These are phyloP conservation scores for Candida ponderosae DNA, from an alignment of 805 yeast genomes.

Conservation along the genomic window DNA sequence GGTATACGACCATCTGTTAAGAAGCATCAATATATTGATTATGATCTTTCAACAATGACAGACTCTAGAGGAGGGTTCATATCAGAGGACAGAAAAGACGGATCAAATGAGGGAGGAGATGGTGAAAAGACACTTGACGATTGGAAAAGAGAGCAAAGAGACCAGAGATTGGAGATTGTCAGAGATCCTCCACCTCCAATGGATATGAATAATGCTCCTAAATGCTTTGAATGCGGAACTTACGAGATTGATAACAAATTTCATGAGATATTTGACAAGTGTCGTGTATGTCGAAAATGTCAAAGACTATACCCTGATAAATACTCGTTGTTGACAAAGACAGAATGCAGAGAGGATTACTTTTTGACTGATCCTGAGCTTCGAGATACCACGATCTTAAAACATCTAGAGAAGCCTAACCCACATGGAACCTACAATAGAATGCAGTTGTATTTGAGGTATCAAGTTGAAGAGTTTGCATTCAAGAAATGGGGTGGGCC, in stretches of 20 bases:
- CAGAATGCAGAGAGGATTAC: conserved; percentile 92
- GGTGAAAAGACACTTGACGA: conserved; percentile 32
- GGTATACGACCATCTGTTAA: conserved; percentile 43
- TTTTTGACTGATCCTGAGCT: conserved; percentile 90
- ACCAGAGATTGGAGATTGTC: conserved; percentile 12
- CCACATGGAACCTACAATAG: conserved; percentile 87
- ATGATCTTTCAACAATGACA: conserved; percentile 85
- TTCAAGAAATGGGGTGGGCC: conserved; percentile 92
- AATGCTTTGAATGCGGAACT: conserved; percentile 76
- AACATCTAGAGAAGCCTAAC: conserved; percentile 81
- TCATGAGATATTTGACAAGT: conserved; percentile 50
- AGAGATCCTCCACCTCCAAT: conserved; percentile 64
- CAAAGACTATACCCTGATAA: conserved; percentile 72
- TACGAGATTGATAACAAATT: conserved; percentile 74
- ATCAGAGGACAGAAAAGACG: conserved; percentile 1
- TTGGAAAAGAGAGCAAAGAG: conserved; percentile 38
- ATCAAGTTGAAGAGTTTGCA: conserved; percentile 90
- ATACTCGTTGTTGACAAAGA: conserved; percentile 84
- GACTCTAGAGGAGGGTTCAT: conserved; percentile 86
- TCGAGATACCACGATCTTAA: conserved; percentile 57
- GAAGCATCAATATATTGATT: conserved; percentile 66
- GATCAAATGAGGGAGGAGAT: conserved; percentile 3
- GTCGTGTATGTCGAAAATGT: conserved; percentile 78
- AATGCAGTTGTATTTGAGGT: conserved; percentile 87
- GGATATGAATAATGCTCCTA: conserved; percentile 67